These are phyloP conservation scores for Postia placenta DNA, from an alignment of 768 basidiomycete genomes.

Conservation along the genomic window DNA sequence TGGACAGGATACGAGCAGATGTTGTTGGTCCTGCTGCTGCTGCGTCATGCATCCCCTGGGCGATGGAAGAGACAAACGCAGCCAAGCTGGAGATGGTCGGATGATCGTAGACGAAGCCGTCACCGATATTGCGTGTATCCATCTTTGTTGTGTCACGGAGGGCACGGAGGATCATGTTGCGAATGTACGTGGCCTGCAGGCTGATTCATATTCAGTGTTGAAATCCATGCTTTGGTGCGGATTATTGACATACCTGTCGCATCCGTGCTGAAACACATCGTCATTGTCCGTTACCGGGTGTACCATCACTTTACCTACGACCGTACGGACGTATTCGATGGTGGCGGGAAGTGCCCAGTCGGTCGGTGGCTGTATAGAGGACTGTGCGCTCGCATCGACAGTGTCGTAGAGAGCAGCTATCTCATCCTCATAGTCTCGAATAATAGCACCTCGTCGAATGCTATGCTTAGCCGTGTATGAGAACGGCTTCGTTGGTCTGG, in stretches of 20 bases:
- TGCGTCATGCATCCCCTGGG: constrained; percentile 19
- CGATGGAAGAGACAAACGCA: constrained; percentile 24
- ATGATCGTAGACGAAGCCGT: neutral
- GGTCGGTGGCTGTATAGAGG: constrained; percentile 23
- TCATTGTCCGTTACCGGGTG: constrained; percentile 25
- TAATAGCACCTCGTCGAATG: constrained; percentile 20
- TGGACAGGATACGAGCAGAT: constrained; percentile 15
- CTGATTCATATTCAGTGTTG: too few relatives aligned
- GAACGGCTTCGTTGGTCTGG: constrained; percentile 10
- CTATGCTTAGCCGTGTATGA: constrained; percentile 29
- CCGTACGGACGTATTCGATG: constrained; percentile 25
- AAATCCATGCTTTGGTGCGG: too few relatives aligned
- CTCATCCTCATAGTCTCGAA: constrained; percentile 32
- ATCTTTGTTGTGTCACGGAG: constrained; percentile 15
- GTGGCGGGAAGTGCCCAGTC: constrained; percentile 20
- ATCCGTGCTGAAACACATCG: constrained; percentile 17
- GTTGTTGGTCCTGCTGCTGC: constrained; percentile 10
- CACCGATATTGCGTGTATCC: constrained; percentile 14
- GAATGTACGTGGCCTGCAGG: constrained; percentile 25
- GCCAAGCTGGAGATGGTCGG: neutral
- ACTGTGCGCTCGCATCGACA: constrained; percentile 28
- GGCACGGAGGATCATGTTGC: constrained; percentile 24
- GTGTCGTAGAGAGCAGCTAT: constrained; percentile 32
- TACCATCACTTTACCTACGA: constrained; percentile 28
- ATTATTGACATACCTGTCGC: constrained; percentile 18